phyloP scores from a whole-genome alignment of 768 basidiomycete genomes.

The Panaeolus papilionaceus region DNA sequence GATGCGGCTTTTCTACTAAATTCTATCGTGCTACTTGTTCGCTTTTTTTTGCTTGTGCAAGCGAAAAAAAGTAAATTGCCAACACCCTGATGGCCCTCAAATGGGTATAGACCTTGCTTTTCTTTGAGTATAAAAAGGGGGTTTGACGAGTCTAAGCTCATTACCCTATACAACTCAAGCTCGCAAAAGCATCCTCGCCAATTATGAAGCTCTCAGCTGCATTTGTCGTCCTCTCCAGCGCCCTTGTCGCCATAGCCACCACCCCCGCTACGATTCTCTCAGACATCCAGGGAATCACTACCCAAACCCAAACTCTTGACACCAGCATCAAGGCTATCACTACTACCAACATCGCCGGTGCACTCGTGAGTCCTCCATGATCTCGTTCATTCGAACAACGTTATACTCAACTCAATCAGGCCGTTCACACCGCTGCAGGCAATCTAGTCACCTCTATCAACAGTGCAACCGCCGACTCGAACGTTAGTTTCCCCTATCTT shows the following conservation, averaged over 20 bases:
- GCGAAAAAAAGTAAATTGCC: no score
- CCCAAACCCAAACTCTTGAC: constrained; percentile 36
- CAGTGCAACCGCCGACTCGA: constrained; percentile 34
- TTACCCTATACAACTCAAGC: background rate
- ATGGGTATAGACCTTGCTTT: no score
- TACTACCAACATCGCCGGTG: constrained; percentile 29
- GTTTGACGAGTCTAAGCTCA: background rate
- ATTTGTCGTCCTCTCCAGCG: constrained; percentile 35
- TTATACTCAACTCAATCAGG: constrained; percentile 18
- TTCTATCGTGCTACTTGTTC: no score
- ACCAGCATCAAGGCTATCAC: constrained; percentile 36
- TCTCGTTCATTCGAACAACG: background rate
- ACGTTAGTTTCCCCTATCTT: constrained; percentile 22
- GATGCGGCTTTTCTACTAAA: no score
- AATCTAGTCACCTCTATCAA: constrained; percentile 30
- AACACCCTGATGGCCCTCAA: no score
- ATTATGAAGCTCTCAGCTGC: constrained; percentile 36
- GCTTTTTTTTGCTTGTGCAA: no score
- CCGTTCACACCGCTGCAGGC: constrained; percentile 33
- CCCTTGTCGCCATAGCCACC: constrained; percentile 30
- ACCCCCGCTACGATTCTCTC: constrained; percentile 35
- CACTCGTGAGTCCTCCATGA: constrained; percentile 17
- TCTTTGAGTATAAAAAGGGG: background rate
- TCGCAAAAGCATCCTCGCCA: constrained; percentile 23
- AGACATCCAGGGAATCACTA: constrained; percentile 36